These are phyloP conservation scores for Tetrapisispora pingtungensis DNA, from an alignment of 805 yeast genomes.

Conservation along the genomic window DNA sequence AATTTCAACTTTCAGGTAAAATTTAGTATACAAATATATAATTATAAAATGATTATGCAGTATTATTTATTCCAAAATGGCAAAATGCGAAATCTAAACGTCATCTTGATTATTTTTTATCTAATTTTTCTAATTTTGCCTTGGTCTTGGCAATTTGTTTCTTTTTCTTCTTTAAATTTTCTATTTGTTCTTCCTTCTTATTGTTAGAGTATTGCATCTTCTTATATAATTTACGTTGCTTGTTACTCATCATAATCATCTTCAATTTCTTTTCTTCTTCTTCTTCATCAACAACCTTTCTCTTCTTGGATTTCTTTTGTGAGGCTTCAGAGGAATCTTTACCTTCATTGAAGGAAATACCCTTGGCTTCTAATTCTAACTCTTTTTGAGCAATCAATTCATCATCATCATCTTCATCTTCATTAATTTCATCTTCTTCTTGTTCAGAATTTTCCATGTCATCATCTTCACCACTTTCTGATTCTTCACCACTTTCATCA, in stretches of 20 bases:
- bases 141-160: slow-evolving; percentile 60
- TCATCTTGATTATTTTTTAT: slow-evolving; percentile 12
- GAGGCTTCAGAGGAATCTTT: slow-evolving; percentile 33
- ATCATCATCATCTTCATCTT: slow-evolving; percentile 44
- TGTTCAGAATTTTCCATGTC: slow-evolving; percentile 44
- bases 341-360: slow-evolving; percentile 63
- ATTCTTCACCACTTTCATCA: slow-evolving; percentile 33
- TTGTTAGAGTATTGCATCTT: slow-evolving; percentile 89
- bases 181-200: slow-evolving; percentile 69
- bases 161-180: slow-evolving; percentile 57
- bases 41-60: slow-evolving; percentile 1
- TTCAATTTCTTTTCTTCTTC: slow-evolving; percentile 82
- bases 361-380: slow-evolving; percentile 82
- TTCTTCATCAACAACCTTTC: slow-evolving; percentile 36
- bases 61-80: neutral
- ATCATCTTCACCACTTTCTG: slow-evolving; percentile 40
- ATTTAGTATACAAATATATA: slow-evolving; percentile 3
- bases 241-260: slow-evolving; percentile 95
- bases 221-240: slow-evolving; percentile 86
- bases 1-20: neutral
- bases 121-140: slow-evolving; percentile 31
- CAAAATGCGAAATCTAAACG: neutral
- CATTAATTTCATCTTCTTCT: slow-evolving; percentile 29
- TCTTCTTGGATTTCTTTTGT: slow-evolving; percentile 30
- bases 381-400: slow-evolving; percentile 64